Evolutionary conservation across 2,329 filamentous ascomycete genomes (phyloP), one percentile per base, ranked within the genome.

Genomic region (Aspergillus tubingensis): DNA sequence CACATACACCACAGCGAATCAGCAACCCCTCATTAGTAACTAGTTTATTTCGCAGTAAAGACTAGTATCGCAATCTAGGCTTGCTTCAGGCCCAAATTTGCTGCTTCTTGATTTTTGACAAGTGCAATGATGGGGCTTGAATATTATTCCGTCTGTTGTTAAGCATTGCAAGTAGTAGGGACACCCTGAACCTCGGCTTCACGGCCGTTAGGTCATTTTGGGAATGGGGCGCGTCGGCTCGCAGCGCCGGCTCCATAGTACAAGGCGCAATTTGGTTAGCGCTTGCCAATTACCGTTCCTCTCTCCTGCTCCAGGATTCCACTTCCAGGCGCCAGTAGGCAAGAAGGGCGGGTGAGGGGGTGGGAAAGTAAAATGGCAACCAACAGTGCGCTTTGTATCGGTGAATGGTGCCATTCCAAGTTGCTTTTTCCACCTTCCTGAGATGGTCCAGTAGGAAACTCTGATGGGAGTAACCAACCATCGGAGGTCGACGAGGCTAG

Each of bases 371-470:
- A 36, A 23, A 55, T 21, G 17, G 38, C 23, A 47, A n/a, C 39
- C 25, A 55, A 55, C 53, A 47, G 13, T 44, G 15, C n/a, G 19
- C 52, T 27, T 44, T 50, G 23, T 44, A 21, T 39, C 39, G 53
- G 53, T 17, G 19, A 10, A 47, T 47, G 25, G 53, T 47, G 39
- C 39, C 41, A 32, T 44, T 27, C 25, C 25, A 27, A 27, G 25
- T 27, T 30, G 30, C 25, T 32, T 15, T 44, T 47, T 38, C 15
- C 13, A 8, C 39, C 44, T 25, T 27, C 15, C 13, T 23, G n/a
- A 19, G 53, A 47, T 55, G 52, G 53, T 49, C 53, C 56, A 56
- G 52, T 51, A 48, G 36, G 30, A 59, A 55, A 43, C 53, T 36
- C 48, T 39, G 48, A 57, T 47, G 36, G 27, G 54, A 41, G 51